Evolutionary conservation across 441 rosid genomes (phyloP).

Genomic region (Eruca vesicaria): DNA sequence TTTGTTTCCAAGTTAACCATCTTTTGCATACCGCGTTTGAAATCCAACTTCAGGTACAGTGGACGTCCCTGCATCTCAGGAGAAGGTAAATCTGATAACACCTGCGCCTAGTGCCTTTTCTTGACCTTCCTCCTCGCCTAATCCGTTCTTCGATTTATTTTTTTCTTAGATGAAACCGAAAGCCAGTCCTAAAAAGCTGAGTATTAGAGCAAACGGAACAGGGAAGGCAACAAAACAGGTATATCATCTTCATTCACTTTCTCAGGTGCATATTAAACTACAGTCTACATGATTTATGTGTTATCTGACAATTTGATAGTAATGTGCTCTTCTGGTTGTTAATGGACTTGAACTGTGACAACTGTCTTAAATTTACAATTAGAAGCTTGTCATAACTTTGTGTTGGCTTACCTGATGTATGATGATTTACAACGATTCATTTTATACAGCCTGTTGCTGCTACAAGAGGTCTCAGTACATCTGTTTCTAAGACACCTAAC

Average conservation of each 20-base stretch:
- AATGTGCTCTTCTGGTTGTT: not conserved
- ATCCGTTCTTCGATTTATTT: constrained; percentile 13
- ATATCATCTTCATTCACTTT: constrained; percentile 38
- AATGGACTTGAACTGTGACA: not conserved
- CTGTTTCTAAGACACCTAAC: constrained; percentile 60
- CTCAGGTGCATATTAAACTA: constrained; percentile 41
- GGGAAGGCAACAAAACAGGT: constrained; percentile 55
- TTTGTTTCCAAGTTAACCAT: constrained; percentile 34
- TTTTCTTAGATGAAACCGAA: constrained; percentile 45
- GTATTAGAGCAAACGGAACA: constrained; percentile 40
- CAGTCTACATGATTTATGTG: not conserved
- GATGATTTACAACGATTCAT: not conserved
- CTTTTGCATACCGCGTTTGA: constrained; percentile 21
- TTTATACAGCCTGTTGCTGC: constrained; percentile 45
- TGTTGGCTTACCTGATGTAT: not conserved
- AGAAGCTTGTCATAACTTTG: constrained; percentile 9
- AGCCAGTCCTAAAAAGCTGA: constrained; percentile 54
- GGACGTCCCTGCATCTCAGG: constrained; percentile 39
- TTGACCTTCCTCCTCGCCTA: not conserved
- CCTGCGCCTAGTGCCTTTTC: not conserved
- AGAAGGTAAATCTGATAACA: constrained; percentile 51
- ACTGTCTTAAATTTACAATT: not conserved
- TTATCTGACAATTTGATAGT: not conserved
- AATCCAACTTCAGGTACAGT: constrained; percentile 52
- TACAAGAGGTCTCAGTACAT: constrained; percentile 43